Evolutionary conservation across 2,329 filamentous ascomycete species (phyloP).

Genomic region (Daldinia eschscholtzii): DNA sequence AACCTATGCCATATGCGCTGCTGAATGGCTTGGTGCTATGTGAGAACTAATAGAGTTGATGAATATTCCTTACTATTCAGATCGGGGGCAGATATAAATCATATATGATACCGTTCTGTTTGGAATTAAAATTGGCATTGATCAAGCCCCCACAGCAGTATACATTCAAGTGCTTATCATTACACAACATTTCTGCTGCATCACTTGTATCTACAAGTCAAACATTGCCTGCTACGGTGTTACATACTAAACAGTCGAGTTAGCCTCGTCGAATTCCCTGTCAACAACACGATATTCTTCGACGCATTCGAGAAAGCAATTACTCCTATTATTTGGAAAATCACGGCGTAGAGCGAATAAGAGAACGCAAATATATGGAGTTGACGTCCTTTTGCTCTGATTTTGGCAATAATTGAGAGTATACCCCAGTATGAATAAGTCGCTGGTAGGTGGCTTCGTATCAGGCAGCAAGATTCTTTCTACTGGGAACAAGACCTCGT

Average conservation of each 20-base stretch:
- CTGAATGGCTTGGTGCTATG: constrained; percentile 6
- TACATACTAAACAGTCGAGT: constrained; percentile 17
- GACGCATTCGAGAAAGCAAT: constrained; percentile 22
- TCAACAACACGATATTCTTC: constrained; percentile 20
- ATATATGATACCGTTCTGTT: constrained; percentile 19
- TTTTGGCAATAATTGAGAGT: constrained; percentile 2
- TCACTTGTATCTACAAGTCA: constrained; percentile 4
- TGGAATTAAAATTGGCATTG: background rate
- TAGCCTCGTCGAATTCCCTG: constrained; percentile 26
- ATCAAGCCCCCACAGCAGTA: background rate
- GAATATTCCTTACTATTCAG: background rate
- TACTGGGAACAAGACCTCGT: constrained; percentile 20
- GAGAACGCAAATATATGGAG: constrained; percentile 14
- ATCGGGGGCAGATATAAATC: constrained; percentile 6
- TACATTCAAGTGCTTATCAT: constrained; percentile 8
- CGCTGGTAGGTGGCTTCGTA: constrained; percentile 10
- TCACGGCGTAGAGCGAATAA: constrained; percentile 11
- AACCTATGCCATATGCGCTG: constrained; percentile 21
- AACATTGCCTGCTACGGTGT: constrained; percentile 1
- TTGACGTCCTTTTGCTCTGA: constrained; percentile 4
- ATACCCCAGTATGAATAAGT: background rate
- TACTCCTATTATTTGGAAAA: constrained; percentile 15
- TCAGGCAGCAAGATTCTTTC: constrained; percentile 36
- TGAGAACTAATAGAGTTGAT: constrained; percentile 5
- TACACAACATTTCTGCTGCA: constrained; percentile 11